A percentile compares a stretch with the other conserved stretches of the same genome.
Evolutionary conservation across 2,329 filamentous ascomycete genomes (phyloP).

Genomic region (Trichoderma semiorbis): DNA sequence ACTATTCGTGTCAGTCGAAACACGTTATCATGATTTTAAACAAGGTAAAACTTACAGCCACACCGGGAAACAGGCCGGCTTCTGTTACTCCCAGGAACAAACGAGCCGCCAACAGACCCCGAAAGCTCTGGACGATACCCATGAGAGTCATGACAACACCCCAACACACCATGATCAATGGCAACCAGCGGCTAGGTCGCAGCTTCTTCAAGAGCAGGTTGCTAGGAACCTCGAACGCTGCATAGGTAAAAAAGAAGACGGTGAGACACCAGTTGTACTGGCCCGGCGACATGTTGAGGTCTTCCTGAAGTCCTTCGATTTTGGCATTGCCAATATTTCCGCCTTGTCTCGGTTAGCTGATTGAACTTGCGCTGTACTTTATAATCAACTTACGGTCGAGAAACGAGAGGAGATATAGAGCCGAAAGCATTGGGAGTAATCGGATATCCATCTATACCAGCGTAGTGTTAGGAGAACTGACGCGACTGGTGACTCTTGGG

Average conservation of each 20-base stretch:
- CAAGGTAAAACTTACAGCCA: constrained; percentile 39
- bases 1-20: constrained; percentile 28
- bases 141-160: constrained; percentile 48
- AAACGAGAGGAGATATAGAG: constrained; percentile 66
- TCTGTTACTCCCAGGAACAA: constrained; percentile 65
- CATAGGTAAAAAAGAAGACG: constrained; percentile 77
- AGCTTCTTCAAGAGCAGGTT: constrained; percentile 74
- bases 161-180: constrained; percentile 69
- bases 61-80: constrained; percentile 63
- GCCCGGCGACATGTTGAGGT: constrained; percentile 54
- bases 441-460: constrained; percentile 46
- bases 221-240: constrained; percentile 71
- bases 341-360: constrained; percentile 26
- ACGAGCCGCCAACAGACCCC: constrained; percentile 46
- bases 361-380: neutral
- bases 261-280: constrained; percentile 69
- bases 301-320: constrained; percentile 54
- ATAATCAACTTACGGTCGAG: constrained; percentile 50
- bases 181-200: constrained; percentile 70
- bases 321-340: constrained; percentile 67
- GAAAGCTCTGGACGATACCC: constrained; percentile 49
- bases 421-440: constrained; percentile 60
- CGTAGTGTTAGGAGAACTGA: constrained; percentile 8
- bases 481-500: too few relatives aligned
- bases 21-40: neutral